Evolutionary conservation across 768 basidiomycete genomes (phyloP), one percentile per base, ranked within the genome.

Genomic region (Agaricus bisporus): DNA sequence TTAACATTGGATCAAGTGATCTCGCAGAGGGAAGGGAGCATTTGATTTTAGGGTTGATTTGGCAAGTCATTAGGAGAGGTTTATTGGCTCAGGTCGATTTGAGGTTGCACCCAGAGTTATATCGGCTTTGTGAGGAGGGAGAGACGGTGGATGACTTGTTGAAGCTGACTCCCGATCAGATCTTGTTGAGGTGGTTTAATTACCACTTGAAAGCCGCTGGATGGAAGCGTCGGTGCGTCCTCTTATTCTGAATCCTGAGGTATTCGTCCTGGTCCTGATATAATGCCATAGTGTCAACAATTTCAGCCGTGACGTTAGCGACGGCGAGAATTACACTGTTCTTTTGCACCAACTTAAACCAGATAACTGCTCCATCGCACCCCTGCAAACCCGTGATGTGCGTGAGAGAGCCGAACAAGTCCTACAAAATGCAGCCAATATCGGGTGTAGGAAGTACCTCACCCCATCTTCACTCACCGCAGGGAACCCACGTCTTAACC

Each of bases 151-250:
- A 99, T 28, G 95, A 98, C 69, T 81, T 99, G 52, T 76, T 99
- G 56, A 78, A 89, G 51, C 70, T 99, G 62, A 97, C 95, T 3
- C 95, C 95, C 3, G 97, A 99, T 68, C 97, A 98, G 70, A 95
- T 99, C 59, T 73, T 99, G 18, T 69, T 99, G n/a, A 76, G 97
- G 41, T 99, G 97, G 97, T 98, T 99, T 74, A 98, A 99, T 69
- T 99, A 88, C 67, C 97, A 99, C 69, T 75, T 99, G 59, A 98
- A 97, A 66, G 89, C 91, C 8, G 97, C 95, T 22, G 88, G 88
- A 1, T 95, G 92, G 88, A 79, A 88, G 51, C 76, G 91, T 65
- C 81, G 85, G 94, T 94, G 42, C 20, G 59, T 49, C 10, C 32
- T 8, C 11, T 32, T 32, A 7, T 32, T 32, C 8, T 11, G 8